Percentiles rank a stretch among this genome's conserved stretches.
These are phyloP conservation scores for Ceratocystis huliohia DNA, from an alignment of 2,329 filamentous ascomycete genomes.

Conservation along the genomic window DNA sequence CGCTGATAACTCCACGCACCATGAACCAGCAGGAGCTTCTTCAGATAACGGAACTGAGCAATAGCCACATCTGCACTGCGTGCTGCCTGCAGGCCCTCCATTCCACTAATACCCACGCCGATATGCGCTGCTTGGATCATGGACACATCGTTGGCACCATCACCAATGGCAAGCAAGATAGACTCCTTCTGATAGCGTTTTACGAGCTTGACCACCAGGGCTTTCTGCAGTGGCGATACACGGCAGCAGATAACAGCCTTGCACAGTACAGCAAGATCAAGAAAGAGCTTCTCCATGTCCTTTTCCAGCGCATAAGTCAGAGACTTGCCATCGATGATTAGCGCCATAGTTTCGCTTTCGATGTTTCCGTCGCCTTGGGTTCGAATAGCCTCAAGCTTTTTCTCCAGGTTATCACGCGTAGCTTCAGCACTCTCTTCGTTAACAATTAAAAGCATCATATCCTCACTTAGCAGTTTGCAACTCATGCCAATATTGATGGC, in stretches of 20 bases:
- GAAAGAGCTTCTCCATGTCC: conserved; percentile 83
- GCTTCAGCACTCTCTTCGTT: conserved; percentile 74
- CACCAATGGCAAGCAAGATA: conserved; percentile 87
- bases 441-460: conserved; percentile 94
- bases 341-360: conserved; percentile 73
- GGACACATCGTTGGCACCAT: conserved; percentile 97
- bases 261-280: conserved; percentile 87
- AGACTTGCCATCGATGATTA: conserved; percentile 93
- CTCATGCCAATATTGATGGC: conserved; percentile 99
- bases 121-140: conserved; percentile 99
- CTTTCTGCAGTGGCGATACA: conserved; percentile 94
- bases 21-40: conserved; percentile 87
- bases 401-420: conserved; percentile 78
- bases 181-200: conserved; percentile 82
- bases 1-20: conserved; percentile 97
- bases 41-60: conserved; percentile 86
- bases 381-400: conserved; percentile 83
- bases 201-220: conserved; percentile 92
- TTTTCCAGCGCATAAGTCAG: conserved; percentile 86
- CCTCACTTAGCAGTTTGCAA: conserved; percentile 94
- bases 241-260: conserved; percentile 98
- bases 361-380: conserved; percentile 65
- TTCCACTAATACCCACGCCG: conserved; percentile 90
- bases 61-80: conserved; percentile 93
- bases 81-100: conserved; percentile 92